phyloP scores from a whole-genome alignment of 2,329 filamentous ascomycete species.

The Remersonia thermophila region DNA sequence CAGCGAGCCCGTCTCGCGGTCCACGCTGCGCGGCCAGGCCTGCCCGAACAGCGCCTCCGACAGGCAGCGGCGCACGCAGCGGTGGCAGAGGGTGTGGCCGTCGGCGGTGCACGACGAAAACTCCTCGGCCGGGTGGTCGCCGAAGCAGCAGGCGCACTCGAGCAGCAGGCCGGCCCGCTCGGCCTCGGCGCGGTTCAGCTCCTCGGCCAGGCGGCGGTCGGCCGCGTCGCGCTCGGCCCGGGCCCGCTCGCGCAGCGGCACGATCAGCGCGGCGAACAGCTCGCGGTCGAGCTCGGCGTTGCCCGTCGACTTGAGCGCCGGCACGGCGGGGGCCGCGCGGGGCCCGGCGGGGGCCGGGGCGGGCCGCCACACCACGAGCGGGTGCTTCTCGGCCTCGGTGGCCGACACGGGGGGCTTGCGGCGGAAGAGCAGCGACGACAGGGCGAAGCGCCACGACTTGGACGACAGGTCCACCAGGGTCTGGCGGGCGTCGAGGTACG shows the following conservation, averaged over 20 bases:
- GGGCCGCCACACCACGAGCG: conserved; percentile 49
- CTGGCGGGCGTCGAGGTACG: conserved; percentile 58
- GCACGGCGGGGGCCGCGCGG: conserved; percentile 38
- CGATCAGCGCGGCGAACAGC: conserved; percentile 44
- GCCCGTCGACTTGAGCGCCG: conserved; percentile 53
- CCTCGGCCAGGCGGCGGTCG: conserved; percentile 40
- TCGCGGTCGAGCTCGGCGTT: conserved; percentile 52
- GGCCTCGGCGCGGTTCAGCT: conserved; percentile 46
- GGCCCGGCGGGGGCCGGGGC: conserved; percentile 39
- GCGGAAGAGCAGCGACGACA: conserved; percentile 58
- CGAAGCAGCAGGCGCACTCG: conserved; percentile 73
- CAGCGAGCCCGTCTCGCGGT: conserved; percentile 59
- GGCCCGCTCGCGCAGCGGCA: conserved; percentile 36
- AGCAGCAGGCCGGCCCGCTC: conserved; percentile 42
- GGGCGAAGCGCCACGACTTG: conserved; percentile 65
- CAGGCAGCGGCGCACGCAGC: conserved; percentile 69
- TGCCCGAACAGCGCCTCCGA: conserved; percentile 88
- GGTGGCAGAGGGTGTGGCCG: conserved; percentile 66
- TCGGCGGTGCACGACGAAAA: conserved; percentile 57
- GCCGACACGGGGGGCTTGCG: conserved; percentile 41
- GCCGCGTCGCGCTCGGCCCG: conserved; percentile 33
- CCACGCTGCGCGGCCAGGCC: conserved; percentile 73
- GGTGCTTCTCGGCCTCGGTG: conserved; percentile 46
- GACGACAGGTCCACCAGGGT: conserved; percentile 57
- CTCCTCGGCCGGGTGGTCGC: conserved; percentile 57